These are phyloP conservation scores for Alnus rubra DNA, from an alignment of 306 rosid species.

Conservation along the genomic window DNA sequence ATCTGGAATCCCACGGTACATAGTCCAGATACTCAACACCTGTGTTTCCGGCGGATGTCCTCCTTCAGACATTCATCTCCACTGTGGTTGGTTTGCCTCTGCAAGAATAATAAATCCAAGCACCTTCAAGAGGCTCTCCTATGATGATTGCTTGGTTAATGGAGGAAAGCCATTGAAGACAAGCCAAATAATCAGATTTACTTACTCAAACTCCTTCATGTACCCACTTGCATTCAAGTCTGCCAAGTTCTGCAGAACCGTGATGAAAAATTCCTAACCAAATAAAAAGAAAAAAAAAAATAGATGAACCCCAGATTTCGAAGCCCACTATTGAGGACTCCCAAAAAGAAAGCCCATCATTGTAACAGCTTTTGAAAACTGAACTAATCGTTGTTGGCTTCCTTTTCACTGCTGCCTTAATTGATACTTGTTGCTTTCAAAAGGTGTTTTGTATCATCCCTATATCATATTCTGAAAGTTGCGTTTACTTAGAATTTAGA, in stretches of 20 bases:
- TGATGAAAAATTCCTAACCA: not conserved
- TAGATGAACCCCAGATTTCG: not conserved
- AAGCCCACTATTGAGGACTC: too few species aligned
- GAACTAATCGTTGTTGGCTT: not conserved
- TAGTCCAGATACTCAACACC: conserved; percentile 63
- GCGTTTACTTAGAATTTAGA: not conserved
- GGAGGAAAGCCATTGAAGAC: conserved; percentile 54
- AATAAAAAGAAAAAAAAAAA: not conserved
- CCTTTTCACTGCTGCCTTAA: too few species aligned
- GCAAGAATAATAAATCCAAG: conserved; percentile 52
- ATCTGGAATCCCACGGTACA: conserved; percentile 61
- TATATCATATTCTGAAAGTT: not conserved
- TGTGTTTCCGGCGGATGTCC: conserved; percentile 63
- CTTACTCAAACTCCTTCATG: conserved; percentile 64
- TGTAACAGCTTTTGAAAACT: not conserved
- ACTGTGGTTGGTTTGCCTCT: conserved; percentile 83
- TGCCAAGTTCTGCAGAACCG: conserved; percentile 55
- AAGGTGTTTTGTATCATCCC: not conserved
- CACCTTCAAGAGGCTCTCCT: conserved; percentile 60
- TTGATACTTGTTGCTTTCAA: not conserved
- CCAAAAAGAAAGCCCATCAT: not conserved
- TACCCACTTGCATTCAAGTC: conserved; percentile 60
- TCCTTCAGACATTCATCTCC: conserved; percentile 55
- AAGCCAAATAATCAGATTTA: conserved; percentile 51
- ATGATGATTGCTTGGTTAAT: conserved; percentile 69